Evolutionary conservation across 176 grass and related monocot species (phyloP).

Genomic region (Carex scoparia): DNA sequence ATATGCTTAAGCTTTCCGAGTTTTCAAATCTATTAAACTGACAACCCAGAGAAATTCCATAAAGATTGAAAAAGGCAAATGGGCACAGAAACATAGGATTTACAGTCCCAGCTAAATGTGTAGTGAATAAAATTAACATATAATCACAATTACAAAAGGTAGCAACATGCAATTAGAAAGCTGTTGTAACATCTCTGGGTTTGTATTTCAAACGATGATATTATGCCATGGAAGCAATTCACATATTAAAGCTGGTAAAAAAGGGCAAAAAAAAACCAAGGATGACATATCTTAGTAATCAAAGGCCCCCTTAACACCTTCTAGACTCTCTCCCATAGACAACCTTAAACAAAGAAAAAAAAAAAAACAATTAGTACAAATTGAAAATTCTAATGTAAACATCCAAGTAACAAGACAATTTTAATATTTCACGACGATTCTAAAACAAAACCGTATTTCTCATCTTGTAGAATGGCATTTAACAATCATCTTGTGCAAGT

Average conservation of each 20-base stretch:
- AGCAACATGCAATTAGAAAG: not conserved
- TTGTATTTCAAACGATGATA: not conserved
- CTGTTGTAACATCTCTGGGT: not conserved
- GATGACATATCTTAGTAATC: slow-evolving; percentile 22
- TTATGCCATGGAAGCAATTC: not conserved
- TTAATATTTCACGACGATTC: not conserved
- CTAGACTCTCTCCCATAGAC: slow-evolving; percentile 37
- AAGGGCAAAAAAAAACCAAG: not conserved
- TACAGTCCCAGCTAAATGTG: not conserved
- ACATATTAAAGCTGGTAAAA: not conserved
- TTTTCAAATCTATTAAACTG: not conserved
- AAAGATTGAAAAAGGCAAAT: not conserved
- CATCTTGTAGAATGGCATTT: not conserved
- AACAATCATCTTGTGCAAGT: not conserved
- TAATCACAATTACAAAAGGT: not conserved
- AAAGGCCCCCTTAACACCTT: slow-evolving; percentile 32
- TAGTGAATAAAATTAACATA: not conserved
- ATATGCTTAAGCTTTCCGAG: not conserved
- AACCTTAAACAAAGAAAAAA: slow-evolving; percentile 17
- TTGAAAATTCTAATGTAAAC: not conserved
- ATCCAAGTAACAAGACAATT: not conserved
- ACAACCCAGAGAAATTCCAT: not conserved
- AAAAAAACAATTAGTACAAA: not conserved
- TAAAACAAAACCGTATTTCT: not conserved
- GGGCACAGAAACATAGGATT: not conserved